These are phyloP conservation scores for Eucalyptus cloeziana DNA, from an alignment of 345 rosid genomes.

Conservation along the genomic window DNA sequence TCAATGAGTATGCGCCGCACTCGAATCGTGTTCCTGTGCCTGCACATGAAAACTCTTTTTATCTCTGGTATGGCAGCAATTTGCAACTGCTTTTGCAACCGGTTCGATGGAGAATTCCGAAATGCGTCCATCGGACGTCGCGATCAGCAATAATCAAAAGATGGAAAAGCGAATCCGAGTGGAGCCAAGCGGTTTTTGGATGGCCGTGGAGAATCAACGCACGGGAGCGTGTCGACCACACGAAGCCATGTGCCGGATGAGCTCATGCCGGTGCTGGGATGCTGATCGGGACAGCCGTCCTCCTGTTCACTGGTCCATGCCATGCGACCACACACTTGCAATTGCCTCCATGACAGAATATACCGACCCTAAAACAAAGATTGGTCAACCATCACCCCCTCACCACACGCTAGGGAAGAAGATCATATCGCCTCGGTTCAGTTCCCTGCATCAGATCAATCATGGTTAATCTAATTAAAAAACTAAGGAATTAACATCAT, in stretches of 20 bases:
- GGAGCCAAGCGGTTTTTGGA: not conserved
- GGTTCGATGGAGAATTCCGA: not conserved
- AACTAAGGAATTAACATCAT: rapidly evolving
- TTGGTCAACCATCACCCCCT: not conserved
- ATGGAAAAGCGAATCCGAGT: not conserved
- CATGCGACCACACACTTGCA: not conserved
- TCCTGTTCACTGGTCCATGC: not conserved
- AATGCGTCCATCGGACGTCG: not conserved
- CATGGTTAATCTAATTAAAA: not conserved
- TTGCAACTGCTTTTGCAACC: not conserved
- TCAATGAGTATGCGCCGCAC: not conserved
- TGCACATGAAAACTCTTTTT: not conserved
- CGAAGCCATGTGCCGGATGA: not conserved
- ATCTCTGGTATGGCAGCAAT: not conserved
- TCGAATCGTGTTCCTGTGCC: not conserved
- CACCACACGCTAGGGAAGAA: not conserved
- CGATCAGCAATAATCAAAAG: not conserved
- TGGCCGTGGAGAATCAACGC: not conserved
- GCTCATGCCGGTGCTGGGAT: not conserved
- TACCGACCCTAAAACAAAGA: not conserved
- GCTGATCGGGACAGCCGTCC: not conserved
- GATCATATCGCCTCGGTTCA: not conserved
- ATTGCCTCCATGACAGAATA: not conserved
- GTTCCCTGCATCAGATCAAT: not conserved
- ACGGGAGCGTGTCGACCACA: not conserved